Evolutionary conservation across 306 rosid species (phyloP), one percentile per base, ranked within the genome.

Genomic region (Myrica gale): DNA sequence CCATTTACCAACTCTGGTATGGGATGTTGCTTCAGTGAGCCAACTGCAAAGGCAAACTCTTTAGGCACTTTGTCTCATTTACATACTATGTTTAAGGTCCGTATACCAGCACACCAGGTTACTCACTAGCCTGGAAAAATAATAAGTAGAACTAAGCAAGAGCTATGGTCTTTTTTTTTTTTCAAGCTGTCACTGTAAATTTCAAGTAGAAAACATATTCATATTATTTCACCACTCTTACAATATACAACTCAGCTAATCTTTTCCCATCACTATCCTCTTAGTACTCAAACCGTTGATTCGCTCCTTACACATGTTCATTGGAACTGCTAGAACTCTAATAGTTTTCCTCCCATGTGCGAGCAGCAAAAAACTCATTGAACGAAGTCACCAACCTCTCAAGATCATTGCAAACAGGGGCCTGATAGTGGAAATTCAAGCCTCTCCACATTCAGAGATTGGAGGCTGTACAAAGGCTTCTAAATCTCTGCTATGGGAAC

Each of bases 291-390:
- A n/a, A 11, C 7, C 26, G 19, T 53, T 50, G 9, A 12, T 50
- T 68, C 55, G 21, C 80, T 74, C 77, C 68, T 17, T 39, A 76
- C 84, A 82, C 96, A 92, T 84, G 89, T 42, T 92, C 94, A 90
- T 68, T 21, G 92, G 91, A 89, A 79, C 88, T 69, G 12, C 63
- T 5, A 75, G 83, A 82, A 42, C 77, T 68, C 71, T 57, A 85
- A 80, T 53, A 71, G 26, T 77, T 85, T 58, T 84, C 95, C 96
- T 93, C 93, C n/a, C 85, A 86, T 84, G 89, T 76, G 42, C 71
- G 17, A 75, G 61, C 66, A 72, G 63, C 44, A 66, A 55, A 54
- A 52, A 39, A 57, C 20, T 42, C 13, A 39, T 68, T 20, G 13
- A 60, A 56, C 16, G 8, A 20, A 19, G 75, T 62, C 67, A 57